phyloP scores from a whole-genome alignment of 805 yeast genomes.

The Diddensiella caesifluorescens region DNA sequence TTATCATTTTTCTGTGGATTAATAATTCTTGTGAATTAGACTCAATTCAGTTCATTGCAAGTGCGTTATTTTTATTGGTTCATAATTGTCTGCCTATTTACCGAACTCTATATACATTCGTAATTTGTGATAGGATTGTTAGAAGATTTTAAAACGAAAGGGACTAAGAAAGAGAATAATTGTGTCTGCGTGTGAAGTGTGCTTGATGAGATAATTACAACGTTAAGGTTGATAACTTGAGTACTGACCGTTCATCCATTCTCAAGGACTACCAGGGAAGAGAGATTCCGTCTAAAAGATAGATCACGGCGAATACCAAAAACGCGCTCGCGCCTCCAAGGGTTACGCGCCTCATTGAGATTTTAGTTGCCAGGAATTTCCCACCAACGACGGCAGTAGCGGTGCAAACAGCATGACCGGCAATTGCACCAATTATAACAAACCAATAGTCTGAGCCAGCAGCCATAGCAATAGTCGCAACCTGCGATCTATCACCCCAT shows the following conservation, averaged over 20 bases:
- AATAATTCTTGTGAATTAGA: no score
- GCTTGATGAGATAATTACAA: no score
- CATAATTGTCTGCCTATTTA: no score
- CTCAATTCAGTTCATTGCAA: no score
- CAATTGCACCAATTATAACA: slow-evolving; percentile 80
- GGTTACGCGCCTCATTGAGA: slow-evolving; percentile 88
- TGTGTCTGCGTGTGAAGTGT: no score
- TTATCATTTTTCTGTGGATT: not conserved
- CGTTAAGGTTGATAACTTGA: no score
- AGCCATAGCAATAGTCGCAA: slow-evolving; percentile 97
- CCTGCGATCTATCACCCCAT: slow-evolving; percentile 99
- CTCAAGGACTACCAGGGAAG: slow-evolving; percentile 15
- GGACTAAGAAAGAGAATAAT: no score
- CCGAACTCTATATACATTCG: no score
- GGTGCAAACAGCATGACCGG: slow-evolving; percentile 87
- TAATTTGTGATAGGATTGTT: no score
- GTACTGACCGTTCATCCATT: no score
- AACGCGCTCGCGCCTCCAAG: slow-evolving; percentile 87
- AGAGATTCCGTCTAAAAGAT: slow-evolving; percentile 56
- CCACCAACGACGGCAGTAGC: slow-evolving; percentile 93
- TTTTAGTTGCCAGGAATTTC: slow-evolving; percentile 77
- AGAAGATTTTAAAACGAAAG: no score
- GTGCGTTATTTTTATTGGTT: no score
- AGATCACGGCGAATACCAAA: slow-evolving; percentile 72
- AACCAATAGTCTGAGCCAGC: slow-evolving; percentile 91